Conservation (phyloP, 179 eudicot genomes). For the Corrigiola litoralis region DNA sequence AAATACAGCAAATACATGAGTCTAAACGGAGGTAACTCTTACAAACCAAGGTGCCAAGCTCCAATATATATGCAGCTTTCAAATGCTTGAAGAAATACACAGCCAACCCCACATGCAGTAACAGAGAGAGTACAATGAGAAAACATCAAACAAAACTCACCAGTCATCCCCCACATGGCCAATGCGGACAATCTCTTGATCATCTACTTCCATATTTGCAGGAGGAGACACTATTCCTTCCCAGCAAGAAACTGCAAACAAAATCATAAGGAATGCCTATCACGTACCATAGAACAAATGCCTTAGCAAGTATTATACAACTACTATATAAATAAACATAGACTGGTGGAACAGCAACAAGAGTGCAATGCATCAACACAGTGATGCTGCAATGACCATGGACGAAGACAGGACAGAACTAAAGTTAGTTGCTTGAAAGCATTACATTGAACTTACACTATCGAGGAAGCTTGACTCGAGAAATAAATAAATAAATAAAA, state of each 20-base stretch:
- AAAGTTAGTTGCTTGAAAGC: neutral
- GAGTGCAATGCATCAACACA: neutral
- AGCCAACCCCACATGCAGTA: neutral
- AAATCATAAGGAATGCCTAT: conserved; percentile 1
- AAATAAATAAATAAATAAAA: neutral
- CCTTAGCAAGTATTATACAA: too few relatives aligned
- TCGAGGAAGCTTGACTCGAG: too few relatives aligned
- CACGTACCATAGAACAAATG: neutral
- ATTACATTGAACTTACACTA: too few relatives aligned
- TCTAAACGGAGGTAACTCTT: too few relatives aligned
- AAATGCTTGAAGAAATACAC: neutral
- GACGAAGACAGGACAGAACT: neutral
- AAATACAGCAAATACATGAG: too few relatives aligned
- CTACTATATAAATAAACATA: too few relatives aligned
- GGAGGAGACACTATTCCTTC: conserved; percentile 46
- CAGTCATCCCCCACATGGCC: conserved; percentile 91
- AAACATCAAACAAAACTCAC: conserved; percentile 41
- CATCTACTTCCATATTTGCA: conserved; percentile 19
- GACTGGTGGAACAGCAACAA: neutral
- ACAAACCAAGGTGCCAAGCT: too few relatives aligned
- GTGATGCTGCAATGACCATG: too few relatives aligned
- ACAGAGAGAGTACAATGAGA: neutral
- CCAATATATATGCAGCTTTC: too few relatives aligned
- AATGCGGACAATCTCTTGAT: conserved; percentile 31
- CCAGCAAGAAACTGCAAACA: conserved; percentile 69